A percentile compares a stretch with the other conserved stretches of the same genome.
phyloP scores from a whole-genome alignment of 1,139 yeast genomes.

The Taphrina deformans region DNA sequence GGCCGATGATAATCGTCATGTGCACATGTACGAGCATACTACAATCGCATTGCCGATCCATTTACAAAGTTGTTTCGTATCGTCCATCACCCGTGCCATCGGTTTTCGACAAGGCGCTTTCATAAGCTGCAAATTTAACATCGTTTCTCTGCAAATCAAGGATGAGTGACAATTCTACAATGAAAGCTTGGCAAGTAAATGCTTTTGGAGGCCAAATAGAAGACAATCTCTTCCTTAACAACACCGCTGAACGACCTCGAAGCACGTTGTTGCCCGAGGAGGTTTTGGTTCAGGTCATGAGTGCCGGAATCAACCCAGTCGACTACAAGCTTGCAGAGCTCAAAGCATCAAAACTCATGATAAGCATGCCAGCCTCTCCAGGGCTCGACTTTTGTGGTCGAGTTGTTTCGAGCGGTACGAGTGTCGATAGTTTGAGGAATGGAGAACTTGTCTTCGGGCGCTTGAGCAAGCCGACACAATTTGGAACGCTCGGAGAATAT shows the following conservation, averaged over 20 bases:
- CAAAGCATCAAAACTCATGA: neutral
- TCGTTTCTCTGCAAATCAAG: too few species aligned
- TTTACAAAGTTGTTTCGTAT: too few species aligned
- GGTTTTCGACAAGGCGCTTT: too few species aligned
- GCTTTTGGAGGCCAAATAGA: conserved; percentile 8
- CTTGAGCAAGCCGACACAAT: conserved; percentile 4
- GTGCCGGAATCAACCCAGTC: conserved; percentile 30
- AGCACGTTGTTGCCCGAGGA: conserved; percentile 26
- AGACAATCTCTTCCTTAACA: conserved; percentile 6
- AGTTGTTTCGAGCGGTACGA: conserved; percentile 21
- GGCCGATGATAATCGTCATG: too few species aligned
- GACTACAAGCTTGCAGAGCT: conserved; percentile 34
- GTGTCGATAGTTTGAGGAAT: conserved; percentile 12
- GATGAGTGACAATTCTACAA: neutral
- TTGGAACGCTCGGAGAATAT: conserved; percentile 25
- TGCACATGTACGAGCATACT: too few species aligned
- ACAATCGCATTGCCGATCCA: too few species aligned
- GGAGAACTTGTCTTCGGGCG: conserved; percentile 27
- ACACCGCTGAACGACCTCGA: conserved; percentile 1
- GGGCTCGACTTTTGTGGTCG: conserved; percentile 32
- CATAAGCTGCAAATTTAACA: too few species aligned
- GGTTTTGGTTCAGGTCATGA: conserved; percentile 26
- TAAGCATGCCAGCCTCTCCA: conserved; percentile 25
- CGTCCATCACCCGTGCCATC: too few species aligned
- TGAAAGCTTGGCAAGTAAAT: conserved; percentile 26